Evolutionary conservation across 805 yeast species (phyloP).

Genomic region (Sugiyamaella floridensis): DNA sequence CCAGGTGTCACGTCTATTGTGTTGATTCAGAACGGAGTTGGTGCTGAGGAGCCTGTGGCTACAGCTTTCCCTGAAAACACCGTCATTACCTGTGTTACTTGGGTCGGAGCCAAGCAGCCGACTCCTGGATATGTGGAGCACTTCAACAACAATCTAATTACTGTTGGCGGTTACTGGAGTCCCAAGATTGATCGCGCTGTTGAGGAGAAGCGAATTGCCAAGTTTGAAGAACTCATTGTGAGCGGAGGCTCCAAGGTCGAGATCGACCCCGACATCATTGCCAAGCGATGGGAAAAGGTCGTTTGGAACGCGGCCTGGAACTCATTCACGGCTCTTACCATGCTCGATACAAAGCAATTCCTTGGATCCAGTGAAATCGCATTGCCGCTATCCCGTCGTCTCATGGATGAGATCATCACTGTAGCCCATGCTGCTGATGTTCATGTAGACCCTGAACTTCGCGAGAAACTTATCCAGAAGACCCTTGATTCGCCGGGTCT

Average conservation of each 20-base stretch:
- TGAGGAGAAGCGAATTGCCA: constrained; percentile 24
- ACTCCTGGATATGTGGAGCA: constrained; percentile 30
- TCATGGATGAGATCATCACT: constrained; percentile 56
- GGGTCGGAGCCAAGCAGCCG: constrained; percentile 14
- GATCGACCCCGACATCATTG: constrained; percentile 11
- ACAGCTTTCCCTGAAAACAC: constrained; percentile 13
- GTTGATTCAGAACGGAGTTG: constrained; percentile 18
- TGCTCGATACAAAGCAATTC: constrained; percentile 13
- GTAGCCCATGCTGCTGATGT: constrained; percentile 64
- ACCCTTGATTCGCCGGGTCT: constrained; percentile 6
- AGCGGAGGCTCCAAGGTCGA: constrained; percentile 12
- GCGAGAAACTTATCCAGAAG: constrained; percentile 14
- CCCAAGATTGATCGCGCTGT: constrained; percentile 30
- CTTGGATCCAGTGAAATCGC: constrained; percentile 15
- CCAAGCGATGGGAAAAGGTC: constrained; percentile 20
- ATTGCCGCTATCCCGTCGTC: constrained; percentile 20
- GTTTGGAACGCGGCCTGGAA: constrained; percentile 22
- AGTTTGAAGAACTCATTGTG: constrained; percentile 35
- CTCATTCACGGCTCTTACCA: constrained; percentile 18
- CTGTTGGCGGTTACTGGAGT: constrained; percentile 42
- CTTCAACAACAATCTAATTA: constrained; percentile 40
- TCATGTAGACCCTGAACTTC: constrained; percentile 4
- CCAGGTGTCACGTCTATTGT: constrained; percentile 14
- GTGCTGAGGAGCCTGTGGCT: constrained; percentile 11
- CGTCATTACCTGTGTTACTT: constrained; percentile 14